Conservation (phyloP, 1,284 basidiomycete species). For the Heterobasidion annosum region DNA sequence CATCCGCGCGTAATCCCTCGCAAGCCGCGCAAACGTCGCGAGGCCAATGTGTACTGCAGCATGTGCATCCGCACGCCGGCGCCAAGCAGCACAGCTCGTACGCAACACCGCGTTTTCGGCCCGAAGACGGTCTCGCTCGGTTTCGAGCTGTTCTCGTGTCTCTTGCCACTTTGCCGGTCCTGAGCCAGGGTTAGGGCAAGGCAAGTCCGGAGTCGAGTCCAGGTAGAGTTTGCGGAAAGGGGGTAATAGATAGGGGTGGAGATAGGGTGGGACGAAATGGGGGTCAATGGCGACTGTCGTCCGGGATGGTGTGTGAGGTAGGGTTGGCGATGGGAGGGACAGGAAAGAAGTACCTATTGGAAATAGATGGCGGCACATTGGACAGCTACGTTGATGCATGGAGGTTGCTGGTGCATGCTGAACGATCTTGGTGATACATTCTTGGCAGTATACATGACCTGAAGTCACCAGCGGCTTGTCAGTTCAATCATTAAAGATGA, state of each 20-base stretch:
- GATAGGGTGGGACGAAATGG: constrained; percentile 34
- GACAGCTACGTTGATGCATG: constrained; percentile 32
- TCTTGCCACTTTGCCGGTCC: background rate
- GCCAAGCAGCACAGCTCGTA: constrained; percentile 41
- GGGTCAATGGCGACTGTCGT: constrained; percentile 35
- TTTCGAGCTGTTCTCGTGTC: constrained; percentile 18
- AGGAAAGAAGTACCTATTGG: constrained; percentile 25
- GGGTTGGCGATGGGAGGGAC: background rate
- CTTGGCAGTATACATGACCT: constrained; percentile 55
- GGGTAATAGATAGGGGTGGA: constrained; percentile 39
- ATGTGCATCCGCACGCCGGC: constrained; percentile 47
- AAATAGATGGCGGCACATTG: constrained; percentile 41
- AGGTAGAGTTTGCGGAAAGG: constrained; percentile 42
- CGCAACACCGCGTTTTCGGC: constrained; percentile 43
- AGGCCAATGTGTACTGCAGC: constrained; percentile 45
- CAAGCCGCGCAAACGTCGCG: constrained; percentile 36
- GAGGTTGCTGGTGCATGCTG: constrained; percentile 32
- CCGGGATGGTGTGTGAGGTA: background rate
- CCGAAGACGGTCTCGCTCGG: constrained; percentile 26
- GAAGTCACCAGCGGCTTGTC: background rate
- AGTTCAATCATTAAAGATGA: background rate
- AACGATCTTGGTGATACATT: constrained; percentile 39
- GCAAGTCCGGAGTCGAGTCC: constrained; percentile 18
- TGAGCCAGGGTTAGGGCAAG: constrained; percentile 3
- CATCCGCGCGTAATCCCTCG: constrained; percentile 37